These are phyloP conservation scores for Fraxinus angustifolia DNA, from an alignment of 305 asterid genomes.

Conservation along the genomic window DNA sequence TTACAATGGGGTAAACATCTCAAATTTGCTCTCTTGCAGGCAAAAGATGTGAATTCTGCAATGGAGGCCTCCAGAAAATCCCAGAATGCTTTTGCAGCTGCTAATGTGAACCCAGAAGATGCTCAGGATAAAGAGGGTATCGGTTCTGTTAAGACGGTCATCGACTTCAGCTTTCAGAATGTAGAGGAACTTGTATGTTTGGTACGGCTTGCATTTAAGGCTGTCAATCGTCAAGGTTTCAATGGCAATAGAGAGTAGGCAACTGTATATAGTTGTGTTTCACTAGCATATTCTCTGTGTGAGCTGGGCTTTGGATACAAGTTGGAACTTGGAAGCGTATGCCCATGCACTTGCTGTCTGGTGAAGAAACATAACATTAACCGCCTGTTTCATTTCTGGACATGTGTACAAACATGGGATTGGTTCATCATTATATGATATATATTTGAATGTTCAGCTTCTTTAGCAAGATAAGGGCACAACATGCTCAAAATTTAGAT, in stretches of 20 bases:
- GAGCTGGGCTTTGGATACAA: slow-evolving; percentile 29
- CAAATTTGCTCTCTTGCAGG: slow-evolving; percentile 39
- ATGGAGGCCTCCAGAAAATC: slow-evolving; percentile 85
- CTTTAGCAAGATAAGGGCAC: slow-evolving; percentile 40
- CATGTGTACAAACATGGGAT: slow-evolving; percentile 63
- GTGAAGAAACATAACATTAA: slow-evolving; percentile 36
- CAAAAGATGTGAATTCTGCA: slow-evolving; percentile 65
- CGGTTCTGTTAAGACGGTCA: slow-evolving; percentile 55
- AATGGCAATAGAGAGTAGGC: slow-evolving; percentile 43
- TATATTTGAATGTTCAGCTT: slow-evolving; percentile 35
- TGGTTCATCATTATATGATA: slow-evolving; percentile 34
- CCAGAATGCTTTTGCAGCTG: slow-evolving; percentile 57
- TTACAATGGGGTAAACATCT: slow-evolving; percentile 13
- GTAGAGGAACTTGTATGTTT: slow-evolving; percentile 61
- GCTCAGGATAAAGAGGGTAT: slow-evolving; percentile 56
- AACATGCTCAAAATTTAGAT: slow-evolving; percentile 29
- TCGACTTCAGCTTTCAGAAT: slow-evolving; percentile 80
- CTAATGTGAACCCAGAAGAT: slow-evolving; percentile 44
- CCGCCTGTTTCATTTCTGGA: slow-evolving; percentile 46
- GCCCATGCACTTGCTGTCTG: slow-evolving; percentile 31
- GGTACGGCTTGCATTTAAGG: slow-evolving; percentile 52
- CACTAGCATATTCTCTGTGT: slow-evolving; percentile 24
- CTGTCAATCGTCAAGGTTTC: slow-evolving; percentile 53
- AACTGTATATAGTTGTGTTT: slow-evolving; percentile 42
- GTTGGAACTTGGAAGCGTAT: slow-evolving; percentile 28